A percentile compares a stretch with the other conserved stretches of the same genome.
These are phyloP conservation scores for Ophiosphaerella korrae DNA, from an alignment of 2,329 filamentous ascomycete genomes.

Conservation along the genomic window DNA sequence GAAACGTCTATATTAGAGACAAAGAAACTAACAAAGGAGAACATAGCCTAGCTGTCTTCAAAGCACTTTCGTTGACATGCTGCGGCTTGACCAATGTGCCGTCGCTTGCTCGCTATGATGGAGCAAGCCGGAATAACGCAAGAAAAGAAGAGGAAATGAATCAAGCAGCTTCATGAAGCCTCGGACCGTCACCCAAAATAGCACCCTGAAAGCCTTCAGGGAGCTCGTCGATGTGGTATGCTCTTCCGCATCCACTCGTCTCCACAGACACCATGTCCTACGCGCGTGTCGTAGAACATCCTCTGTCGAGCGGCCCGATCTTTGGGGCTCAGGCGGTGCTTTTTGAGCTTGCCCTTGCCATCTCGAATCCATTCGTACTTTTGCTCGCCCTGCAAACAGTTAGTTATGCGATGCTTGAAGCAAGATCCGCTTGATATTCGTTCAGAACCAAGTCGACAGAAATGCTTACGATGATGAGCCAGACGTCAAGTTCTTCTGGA, in stretches of 20 bases:
- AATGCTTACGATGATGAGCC: conserved; percentile 22
- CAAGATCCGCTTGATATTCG: neutral
- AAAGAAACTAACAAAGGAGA: conserved; percentile 11
- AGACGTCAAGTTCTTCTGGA: conserved; percentile 23
- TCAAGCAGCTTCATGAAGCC: neutral
- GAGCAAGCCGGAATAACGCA: neutral
- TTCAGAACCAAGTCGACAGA: neutral
- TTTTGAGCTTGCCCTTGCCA: conserved; percentile 18
- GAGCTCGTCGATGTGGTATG: conserved; percentile 15
- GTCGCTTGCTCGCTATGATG: neutral
- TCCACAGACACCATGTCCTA: conserved; percentile 24
- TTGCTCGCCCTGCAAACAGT: conserved; percentile 19
- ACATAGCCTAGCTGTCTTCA: conserved; percentile 7
- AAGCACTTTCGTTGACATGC: conserved; percentile 8
- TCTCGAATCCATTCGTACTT: conserved; percentile 16
- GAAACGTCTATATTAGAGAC: neutral
- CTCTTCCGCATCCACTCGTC: conserved; percentile 32
- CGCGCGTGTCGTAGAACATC: conserved; percentile 24
- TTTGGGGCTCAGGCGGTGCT: conserved; percentile 13
- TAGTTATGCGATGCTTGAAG: neutral
- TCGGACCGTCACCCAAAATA: neutral
- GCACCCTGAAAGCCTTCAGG: neutral
- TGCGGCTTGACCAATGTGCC: neutral
- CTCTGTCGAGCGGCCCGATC: conserved; percentile 18
- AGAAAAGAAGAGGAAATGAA: conserved; percentile 2